These are phyloP conservation scores for Apiotrichum veenhuisii DNA, from an alignment of 1,284 basidiomycete species.

Conservation along the genomic window DNA sequence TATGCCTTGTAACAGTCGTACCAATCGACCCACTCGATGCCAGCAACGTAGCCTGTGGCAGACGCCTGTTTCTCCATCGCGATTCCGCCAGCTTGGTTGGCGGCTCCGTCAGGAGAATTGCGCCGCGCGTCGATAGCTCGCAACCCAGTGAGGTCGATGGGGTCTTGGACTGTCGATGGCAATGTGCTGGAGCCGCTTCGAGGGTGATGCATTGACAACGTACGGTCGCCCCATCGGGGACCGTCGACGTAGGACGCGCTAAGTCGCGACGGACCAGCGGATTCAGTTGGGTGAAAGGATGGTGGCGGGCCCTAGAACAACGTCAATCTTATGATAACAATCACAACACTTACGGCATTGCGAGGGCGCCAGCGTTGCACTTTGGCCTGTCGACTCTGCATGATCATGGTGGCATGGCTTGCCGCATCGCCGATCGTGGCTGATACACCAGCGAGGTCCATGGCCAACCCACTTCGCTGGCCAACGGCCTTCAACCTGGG, in stretches of 20 bases:
- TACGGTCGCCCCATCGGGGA: background rate
- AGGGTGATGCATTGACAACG: background rate
- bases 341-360: conserved; percentile 16
- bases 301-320: background rate
- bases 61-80: conserved; percentile 36
- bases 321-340: background rate
- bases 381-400: conserved; percentile 56
- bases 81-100: background rate
- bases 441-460: conserved; percentile 38
- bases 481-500: conserved; percentile 14
- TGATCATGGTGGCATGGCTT: conserved; percentile 54
- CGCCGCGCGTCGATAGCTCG: background rate
- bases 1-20: conserved; percentile 57
- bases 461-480: conserved; percentile 24
- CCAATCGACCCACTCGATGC: conserved; percentile 60
- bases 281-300: background rate
- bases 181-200: conserved; percentile 3
- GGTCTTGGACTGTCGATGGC: background rate
- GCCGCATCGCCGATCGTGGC: conserved; percentile 51
- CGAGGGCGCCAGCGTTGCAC: conserved; percentile 54
- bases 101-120: background rate
- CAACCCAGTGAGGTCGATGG: background rate
- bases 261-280: background rate
- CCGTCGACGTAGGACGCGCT: conserved; percentile 16
- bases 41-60: conserved; percentile 40